phyloP scores from a whole-genome alignment of 345 rosid genomes.

The Brassica cretica region DNA sequence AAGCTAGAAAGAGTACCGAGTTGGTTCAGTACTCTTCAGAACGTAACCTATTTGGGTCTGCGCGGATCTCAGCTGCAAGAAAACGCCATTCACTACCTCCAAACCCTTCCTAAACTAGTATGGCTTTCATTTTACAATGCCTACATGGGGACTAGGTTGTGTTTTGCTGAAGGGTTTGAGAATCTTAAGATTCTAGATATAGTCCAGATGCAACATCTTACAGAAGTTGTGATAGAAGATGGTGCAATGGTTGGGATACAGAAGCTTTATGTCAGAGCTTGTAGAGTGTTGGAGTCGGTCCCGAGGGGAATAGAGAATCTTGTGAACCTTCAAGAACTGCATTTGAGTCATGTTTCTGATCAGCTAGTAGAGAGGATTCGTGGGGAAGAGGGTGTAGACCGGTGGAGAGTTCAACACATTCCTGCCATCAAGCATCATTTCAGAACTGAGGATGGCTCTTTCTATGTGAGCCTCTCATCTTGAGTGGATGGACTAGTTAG shows the following conservation, averaged over 20 bases:
- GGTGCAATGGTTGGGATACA: constrained; percentile 34
- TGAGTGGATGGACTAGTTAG: not conserved
- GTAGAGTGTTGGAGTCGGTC: constrained; percentile 28
- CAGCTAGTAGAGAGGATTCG: constrained; percentile 28
- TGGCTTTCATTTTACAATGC: constrained; percentile 37
- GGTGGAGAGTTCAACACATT: constrained; percentile 30
- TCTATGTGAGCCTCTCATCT: constrained; percentile 34
- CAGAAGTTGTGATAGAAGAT: constrained; percentile 22
- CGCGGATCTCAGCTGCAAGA: constrained; percentile 37
- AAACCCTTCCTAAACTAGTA: constrained; percentile 39
- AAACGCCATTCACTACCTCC: constrained; percentile 24
- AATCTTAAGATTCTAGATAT: constrained; percentile 29
- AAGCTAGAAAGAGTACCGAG: constrained; percentile 40
- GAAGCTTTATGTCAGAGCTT: constrained; percentile 9
- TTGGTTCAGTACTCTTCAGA: constrained; percentile 44
- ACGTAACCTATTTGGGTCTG: constrained; percentile 20
- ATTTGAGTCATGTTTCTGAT: constrained; percentile 31
- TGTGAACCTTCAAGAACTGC: constrained; percentile 21
- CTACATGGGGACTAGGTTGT: constrained; percentile 8
- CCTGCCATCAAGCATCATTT: constrained; percentile 30
- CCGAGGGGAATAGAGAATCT: constrained; percentile 32
- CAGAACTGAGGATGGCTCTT: constrained; percentile 32
- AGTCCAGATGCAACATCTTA: constrained; percentile 10
- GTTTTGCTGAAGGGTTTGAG: constrained; percentile 33
- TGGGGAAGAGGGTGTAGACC: constrained; percentile 20